A percentile compares a stretch with the other conserved stretches of the same genome.
phyloP scores from a whole-genome alignment of 2,329 filamentous ascomycete species.

The Talaromyces sp. region DNA sequence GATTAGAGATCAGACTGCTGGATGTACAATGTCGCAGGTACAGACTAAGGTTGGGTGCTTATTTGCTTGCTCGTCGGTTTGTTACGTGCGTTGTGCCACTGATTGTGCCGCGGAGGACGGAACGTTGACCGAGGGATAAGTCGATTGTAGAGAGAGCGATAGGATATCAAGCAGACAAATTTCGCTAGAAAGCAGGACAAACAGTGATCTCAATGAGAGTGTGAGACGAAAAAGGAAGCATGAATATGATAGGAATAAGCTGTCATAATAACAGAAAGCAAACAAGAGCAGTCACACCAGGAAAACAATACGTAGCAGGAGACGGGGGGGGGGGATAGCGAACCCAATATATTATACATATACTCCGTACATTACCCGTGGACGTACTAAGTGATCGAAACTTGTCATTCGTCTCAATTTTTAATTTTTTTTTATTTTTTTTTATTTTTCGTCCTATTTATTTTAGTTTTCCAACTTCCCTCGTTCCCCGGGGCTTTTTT shows the following conservation, averaged over 20 bases:
- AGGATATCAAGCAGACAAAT: neutral
- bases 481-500: slow-evolving; percentile 10
- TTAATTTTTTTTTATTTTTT: slow-evolving; percentile 1
- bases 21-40: slow-evolving; percentile 3
- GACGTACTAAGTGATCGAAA: neutral
- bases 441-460: neutral
- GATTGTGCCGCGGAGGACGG: neutral
- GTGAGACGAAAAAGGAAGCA: neutral
- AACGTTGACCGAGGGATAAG: slow-evolving; percentile 2
- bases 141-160: neutral
- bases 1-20: slow-evolving; percentile 7
- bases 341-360: slow-evolving; percentile 2
- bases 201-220: neutral
- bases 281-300: slow-evolving; percentile 15
- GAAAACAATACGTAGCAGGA: slow-evolving; percentile 8
- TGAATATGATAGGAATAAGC: neutral
- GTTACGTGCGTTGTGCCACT: slow-evolving; percentile 6
- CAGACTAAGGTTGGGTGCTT: slow-evolving; percentile 2
- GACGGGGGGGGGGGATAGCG: neutral
- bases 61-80: neutral
- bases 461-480: slow-evolving; percentile 6
- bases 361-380: neutral
- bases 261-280: slow-evolving; percentile 4
- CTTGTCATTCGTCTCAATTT: slow-evolving; percentile 4
- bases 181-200: neutral